A percentile compares a stretch with the other conserved stretches of the same genome.
phyloP scores from a whole-genome alignment of 1,139 yeast genomes.

The Petasospora fabianii region DNA sequence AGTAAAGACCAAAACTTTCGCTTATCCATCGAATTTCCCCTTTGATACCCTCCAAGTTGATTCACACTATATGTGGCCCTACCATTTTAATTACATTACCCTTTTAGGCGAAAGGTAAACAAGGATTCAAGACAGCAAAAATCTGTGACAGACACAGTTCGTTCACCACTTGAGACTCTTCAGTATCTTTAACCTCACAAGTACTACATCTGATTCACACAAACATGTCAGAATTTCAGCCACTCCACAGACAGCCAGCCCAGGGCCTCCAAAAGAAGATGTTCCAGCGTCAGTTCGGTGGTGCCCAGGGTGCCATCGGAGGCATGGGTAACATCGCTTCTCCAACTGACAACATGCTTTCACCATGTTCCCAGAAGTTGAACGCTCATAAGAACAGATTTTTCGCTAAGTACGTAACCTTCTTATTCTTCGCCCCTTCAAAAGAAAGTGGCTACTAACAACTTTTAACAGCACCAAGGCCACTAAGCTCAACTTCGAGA shows the following conservation, averaged over 20 bases:
- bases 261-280: conserved; percentile 21
- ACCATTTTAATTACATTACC: conserved; percentile 6
- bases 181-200: no score
- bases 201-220: no score
- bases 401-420: conserved; percentile 27
- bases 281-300: conserved; percentile 21
- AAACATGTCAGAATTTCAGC: conserved; percentile 25
- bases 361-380: conserved; percentile 55
- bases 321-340: conserved; percentile 39
- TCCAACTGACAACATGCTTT: conserved; percentile 54
- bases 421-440: conserved; percentile 1
- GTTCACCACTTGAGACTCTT: no score
- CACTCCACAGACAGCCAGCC: conserved; percentile 25
- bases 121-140: no score
- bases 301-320: conserved; percentile 4
- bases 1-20: no score
- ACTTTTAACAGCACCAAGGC: conserved; percentile 23
- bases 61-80: no score
- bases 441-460: conserved; percentile 1
- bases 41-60: no score
- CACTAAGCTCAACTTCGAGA: conserved; percentile 26
- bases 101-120: conserved; percentile 11
- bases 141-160: no score
- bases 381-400: conserved; percentile 45
- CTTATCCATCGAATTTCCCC: no score